phyloP scores from a whole-genome alignment of 768 basidiomycete genomes.

The Terana coerulea region DNA sequence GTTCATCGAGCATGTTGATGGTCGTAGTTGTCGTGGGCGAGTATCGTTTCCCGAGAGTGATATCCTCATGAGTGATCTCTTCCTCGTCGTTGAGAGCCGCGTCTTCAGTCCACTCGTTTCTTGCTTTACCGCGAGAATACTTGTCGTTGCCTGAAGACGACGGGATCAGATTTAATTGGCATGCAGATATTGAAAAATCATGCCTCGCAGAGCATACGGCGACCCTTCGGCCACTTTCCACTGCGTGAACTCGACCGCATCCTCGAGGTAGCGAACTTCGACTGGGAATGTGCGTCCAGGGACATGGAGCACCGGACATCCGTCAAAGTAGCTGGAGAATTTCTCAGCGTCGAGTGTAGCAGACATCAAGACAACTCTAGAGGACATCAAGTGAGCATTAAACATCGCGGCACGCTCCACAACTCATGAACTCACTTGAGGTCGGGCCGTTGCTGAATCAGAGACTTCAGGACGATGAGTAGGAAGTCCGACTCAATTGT shows the following conservation, averaged over 20 bases:
- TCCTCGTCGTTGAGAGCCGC: conserved; percentile 57
- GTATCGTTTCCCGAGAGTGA: conserved; percentile 76
- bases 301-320: conserved; percentile 78
- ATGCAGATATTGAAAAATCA: conserved; percentile 21
- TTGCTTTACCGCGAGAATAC: conserved; percentile 57
- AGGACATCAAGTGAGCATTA: neutral
- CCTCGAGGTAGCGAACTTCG: conserved; percentile 80
- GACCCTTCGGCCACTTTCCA: conserved; percentile 82
- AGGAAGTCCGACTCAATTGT: conserved; percentile 98
- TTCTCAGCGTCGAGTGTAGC: conserved; percentile 93
- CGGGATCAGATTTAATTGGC: neutral
- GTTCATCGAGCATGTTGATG: conserved; percentile 82
- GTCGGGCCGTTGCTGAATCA: conserved; percentile 71
- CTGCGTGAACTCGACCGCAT: conserved; percentile 76
- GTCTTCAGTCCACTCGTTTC: conserved; percentile 79
- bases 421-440: conserved; percentile 61
- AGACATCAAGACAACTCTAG: conserved; percentile 91
- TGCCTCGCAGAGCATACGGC: conserved; percentile 72
- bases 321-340: conserved; percentile 85
- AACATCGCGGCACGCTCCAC: too few relatives aligned
- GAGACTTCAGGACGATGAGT: conserved; percentile 84
- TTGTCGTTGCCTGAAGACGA: conserved; percentile 54
- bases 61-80: conserved; percentile 52
- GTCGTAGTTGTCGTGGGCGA: conserved; percentile 70
- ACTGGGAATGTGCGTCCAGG: conserved; percentile 97